Percentiles rank a stretch among this genome's conserved stretches.
These are phyloP conservation scores for Euclidium syriacum DNA, from an alignment of 345 rosid genomes.

Conservation along the genomic window DNA sequence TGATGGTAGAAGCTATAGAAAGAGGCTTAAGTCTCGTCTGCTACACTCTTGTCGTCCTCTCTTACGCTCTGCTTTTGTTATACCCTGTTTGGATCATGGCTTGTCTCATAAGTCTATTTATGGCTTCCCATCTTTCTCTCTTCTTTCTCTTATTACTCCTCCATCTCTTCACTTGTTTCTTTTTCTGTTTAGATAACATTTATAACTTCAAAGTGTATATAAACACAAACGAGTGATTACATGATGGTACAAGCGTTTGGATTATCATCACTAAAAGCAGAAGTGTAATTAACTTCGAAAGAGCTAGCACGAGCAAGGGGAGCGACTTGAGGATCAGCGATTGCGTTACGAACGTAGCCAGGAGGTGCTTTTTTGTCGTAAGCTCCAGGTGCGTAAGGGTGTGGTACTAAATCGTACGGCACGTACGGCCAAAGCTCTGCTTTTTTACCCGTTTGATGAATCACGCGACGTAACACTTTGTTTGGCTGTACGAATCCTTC, in stretches of 20 bases:
- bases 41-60: slow-evolving; percentile 6
- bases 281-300: slow-evolving; percentile 53
- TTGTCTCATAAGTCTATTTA: slow-evolving; percentile 19
- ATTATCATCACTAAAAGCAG: slow-evolving; percentile 40
- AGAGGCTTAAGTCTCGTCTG: slow-evolving; percentile 9
- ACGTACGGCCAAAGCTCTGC: slow-evolving; percentile 37
- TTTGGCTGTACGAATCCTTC: slow-evolving; percentile 57
- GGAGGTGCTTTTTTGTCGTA: slow-evolving; percentile 37
- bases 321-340: slow-evolving; percentile 38
- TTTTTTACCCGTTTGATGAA: slow-evolving; percentile 35
- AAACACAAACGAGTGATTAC: slow-evolving; percentile 24
- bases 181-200: slow-evolving; percentile 12
- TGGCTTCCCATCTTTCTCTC: slow-evolving; percentile 24
- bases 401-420: slow-evolving; percentile 35
- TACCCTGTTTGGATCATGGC: slow-evolving; percentile 24
- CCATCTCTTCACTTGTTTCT: slow-evolving; percentile 14
- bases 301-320: slow-evolving; percentile 68
- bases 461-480: slow-evolving; percentile 36
- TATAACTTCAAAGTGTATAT: neutral
- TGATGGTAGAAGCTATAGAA: slow-evolving; percentile 13
- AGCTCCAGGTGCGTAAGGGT: slow-evolving; percentile 34
- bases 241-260: slow-evolving; percentile 53
- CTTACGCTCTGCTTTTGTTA: slow-evolving; percentile 18
- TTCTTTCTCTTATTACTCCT: slow-evolving; percentile 21
- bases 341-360: slow-evolving; percentile 33